Base-by-base conservation (phyloP, 345 rosid genomes). In the Citropsis articulata region DNA sequence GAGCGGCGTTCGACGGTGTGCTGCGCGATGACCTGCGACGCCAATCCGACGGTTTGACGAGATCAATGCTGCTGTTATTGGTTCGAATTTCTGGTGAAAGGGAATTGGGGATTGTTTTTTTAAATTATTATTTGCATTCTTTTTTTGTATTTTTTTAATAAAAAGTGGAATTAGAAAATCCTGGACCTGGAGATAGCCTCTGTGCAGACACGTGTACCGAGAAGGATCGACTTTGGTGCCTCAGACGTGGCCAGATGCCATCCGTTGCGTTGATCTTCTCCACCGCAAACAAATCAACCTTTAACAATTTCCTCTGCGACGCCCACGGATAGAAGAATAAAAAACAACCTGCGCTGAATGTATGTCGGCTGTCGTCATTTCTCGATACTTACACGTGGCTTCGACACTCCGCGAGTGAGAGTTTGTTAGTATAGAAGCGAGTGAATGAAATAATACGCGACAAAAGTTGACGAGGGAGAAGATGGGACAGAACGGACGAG, bases 181-280 rank as follows among this genome's bases (percentile, higher is more conserved):
- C 31, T 5, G 7, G 0, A 7, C 55, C 31, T 7, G 5, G 0
- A 7, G 69, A 19, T 56, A 2, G 75, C 9, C 68, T 13, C 2
- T 16, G 1, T 14, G 1, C 10, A 1, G 78, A 73, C 84, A 76
- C 80, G 75, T 72, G 80, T 53, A 64, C 12, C 7, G 12, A 38
- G 42, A 35, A 16, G 3, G 53, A 69, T 78, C 38, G 2, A 27
- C 76, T 72, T 24, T 14, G 21, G 4, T 40, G 19, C 27, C 38
- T 42, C 25, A 1, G 16, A 9, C 18, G 22, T 35, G 6, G 24
- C 7, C 13, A 2, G 28, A 31, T 36, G 13, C 1, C 77, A 71
- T 10, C 64, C 67, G 33, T 4, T 62, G 55, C 28, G 57, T 73
- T 53, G 78, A 68, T 77, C 35, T 72, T 73, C 22, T 64, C 10